A percentile compares a stretch with the other conserved stretches of the same genome.
Evolutionary conservation across 2,329 filamentous ascomycete genomes (phyloP).

Genomic region (Apiospora pterosperma): DNA sequence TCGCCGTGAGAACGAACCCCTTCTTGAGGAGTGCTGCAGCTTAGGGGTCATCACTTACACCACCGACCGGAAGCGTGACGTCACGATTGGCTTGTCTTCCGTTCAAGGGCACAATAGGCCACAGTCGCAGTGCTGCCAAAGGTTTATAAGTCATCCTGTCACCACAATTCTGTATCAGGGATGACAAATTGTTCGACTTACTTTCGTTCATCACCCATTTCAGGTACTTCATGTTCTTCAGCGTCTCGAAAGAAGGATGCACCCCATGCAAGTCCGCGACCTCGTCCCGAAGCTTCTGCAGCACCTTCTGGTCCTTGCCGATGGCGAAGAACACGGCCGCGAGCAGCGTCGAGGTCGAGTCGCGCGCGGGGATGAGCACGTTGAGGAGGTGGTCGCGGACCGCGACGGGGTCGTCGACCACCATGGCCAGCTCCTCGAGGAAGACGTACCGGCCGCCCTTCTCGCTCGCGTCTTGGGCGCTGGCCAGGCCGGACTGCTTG

Average conservation of each 20-base stretch:
- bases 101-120: constrained; percentile 41
- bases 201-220: constrained; percentile 52
- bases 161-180: neutral
- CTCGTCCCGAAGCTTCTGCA: constrained; percentile 41
- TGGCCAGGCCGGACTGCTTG: constrained; percentile 54
- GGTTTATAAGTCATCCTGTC: neutral
- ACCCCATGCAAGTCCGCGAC: constrained; percentile 35
- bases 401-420: constrained; percentile 55
- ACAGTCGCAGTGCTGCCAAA: constrained; percentile 35
- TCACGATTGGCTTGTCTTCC: constrained; percentile 37
- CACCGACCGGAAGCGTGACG: constrained; percentile 32
- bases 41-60: constrained; percentile 16
- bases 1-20: too few relatives aligned
- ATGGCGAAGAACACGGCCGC: constrained; percentile 46
- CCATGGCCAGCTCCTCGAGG: constrained; percentile 58
- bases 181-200: neutral
- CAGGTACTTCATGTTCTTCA: constrained; percentile 57
- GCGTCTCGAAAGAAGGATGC: constrained; percentile 53
- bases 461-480: constrained; percentile 39
- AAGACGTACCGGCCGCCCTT: constrained; percentile 49
- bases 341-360: constrained; percentile 53
- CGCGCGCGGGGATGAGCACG: constrained; percentile 54
- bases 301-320: constrained; percentile 40
- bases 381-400: constrained; percentile 49
- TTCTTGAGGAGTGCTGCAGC: too few relatives aligned